Evolutionary conservation across 257 asterid species (phyloP), one percentile per base, ranked within the genome.

Genomic region (Scutellaria baicalensis): DNA sequence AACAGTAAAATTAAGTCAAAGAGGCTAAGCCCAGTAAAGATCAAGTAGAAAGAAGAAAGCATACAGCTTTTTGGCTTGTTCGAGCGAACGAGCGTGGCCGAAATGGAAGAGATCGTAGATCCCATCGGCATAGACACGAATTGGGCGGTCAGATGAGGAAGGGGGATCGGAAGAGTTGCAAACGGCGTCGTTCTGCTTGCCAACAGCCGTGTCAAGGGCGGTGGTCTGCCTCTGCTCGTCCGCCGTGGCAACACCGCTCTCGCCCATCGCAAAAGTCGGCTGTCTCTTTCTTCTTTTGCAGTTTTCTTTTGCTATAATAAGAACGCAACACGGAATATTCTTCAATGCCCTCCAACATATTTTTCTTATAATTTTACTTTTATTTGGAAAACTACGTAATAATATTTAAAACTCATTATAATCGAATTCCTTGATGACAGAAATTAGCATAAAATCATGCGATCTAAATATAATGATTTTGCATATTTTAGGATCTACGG

Each of bases 101-200:
- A 93, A 93, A 63, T 93, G 99, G 73, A 93, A 91, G 81, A 93
- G 99, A 87, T 93, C 99, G 88, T 89, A 93, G 77, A 93, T 93
- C 69, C 99, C 99, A 57, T 93, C 99, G 3, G 99, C 95, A 64
- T 93, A 93, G 8, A 93, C 95, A 48, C 98, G 96, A 72, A 91
- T 67, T 3, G 89, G 96, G 43, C 88, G 84, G 78, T 87, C 97
- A n/a, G 89, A 70, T 27, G 33, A 27, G 33, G 33, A 27, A 0
- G 88, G 76, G 7, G 80, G 80, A 58, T 75, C 43, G 27, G 54
- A 65, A 59, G 79, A 44, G 52, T 71, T 77, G 63, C 38, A 18
- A 44, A 49, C 81, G 67, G 31, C 78, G 80, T 67, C 83, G 83
- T 45, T 80, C 9, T 69, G 50, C 59, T 33, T 66, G 82, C 6